A percentile compares a stretch with the other conserved stretches of the same genome.
phyloP scores from a whole-genome alignment of 345 rosid species.

The Cardamine resedifolia region DNA sequence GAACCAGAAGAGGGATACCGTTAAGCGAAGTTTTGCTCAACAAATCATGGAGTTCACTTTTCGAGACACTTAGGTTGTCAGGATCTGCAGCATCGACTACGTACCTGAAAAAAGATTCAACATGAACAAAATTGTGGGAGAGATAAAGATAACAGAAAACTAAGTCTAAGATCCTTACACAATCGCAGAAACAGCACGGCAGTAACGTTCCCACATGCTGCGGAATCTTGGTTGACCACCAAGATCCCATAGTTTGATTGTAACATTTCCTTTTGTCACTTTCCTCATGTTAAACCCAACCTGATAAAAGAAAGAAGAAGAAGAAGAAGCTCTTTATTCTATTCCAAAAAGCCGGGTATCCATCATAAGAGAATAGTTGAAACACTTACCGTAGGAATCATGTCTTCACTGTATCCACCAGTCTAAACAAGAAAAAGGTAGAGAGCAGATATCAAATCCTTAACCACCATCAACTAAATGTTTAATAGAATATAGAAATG shows the following conservation, averaged over 20 bases:
- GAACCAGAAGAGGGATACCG: conserved; percentile 67
- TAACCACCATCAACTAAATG: neutral
- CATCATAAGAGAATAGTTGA: neutral
- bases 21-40: conserved; percentile 61
- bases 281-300: conserved; percentile 91
- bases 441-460: neutral
- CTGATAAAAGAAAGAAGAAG: conserved; percentile 40
- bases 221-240: conserved; percentile 81
- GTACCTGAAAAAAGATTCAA: conserved; percentile 43
- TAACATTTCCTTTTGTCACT: conserved; percentile 82
- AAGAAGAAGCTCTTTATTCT: neutral
- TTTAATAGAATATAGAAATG: neutral
- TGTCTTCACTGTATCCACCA: conserved; percentile 90
- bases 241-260: conserved; percentile 87
- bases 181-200: conserved; percentile 73
- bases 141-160: neutral
- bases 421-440: conserved; percentile 41
- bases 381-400: conserved; percentile 76
- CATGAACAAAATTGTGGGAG: neutral
- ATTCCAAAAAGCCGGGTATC: neutral
- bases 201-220: conserved; percentile 81
- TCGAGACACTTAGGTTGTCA: conserved; percentile 61
- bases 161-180: conserved; percentile 41
- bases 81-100: conserved; percentile 74
- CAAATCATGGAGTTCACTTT: conserved; percentile 70